phyloP scores from a whole-genome alignment of 208 protist species.

The Acanthamoeba healyi region DNA sequence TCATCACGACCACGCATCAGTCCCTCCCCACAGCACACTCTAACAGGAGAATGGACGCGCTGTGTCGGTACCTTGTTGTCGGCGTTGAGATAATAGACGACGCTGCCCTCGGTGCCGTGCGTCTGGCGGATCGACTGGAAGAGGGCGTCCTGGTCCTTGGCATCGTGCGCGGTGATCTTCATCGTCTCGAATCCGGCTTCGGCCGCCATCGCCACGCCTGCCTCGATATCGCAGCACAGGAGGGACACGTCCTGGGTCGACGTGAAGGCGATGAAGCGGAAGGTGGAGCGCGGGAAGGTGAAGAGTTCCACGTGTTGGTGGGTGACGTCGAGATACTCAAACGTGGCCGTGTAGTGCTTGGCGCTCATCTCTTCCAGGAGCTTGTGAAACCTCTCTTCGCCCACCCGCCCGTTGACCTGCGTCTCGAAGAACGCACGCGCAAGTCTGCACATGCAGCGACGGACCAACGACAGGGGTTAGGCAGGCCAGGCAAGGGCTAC shows the following conservation, averaged over 20 bases:
- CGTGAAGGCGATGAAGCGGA: slow-evolving; percentile 5
- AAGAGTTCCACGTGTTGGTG: slow-evolving; percentile 23
- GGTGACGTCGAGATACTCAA: not conserved
- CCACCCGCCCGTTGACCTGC: not conserved
- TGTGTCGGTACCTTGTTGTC: not conserved
- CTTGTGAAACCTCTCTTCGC: not conserved
- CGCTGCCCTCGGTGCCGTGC: slow-evolving; percentile 40
- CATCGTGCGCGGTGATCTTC: not conserved
- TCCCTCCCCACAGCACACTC: no score
- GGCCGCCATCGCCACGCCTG: not conserved
- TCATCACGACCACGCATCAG: no score
- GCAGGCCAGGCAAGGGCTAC: not conserved
- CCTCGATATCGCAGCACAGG: slow-evolving; percentile 11
- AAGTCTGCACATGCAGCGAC: not conserved
- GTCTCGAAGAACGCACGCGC: slow-evolving; percentile 16
- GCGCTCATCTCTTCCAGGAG: not conserved
- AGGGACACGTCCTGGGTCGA: not conserved
- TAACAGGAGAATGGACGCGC: no score
- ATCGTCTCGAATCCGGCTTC: slow-evolving; percentile 4
- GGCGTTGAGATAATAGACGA: slow-evolving; percentile 13
- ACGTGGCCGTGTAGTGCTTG: slow-evolving; percentile 13
- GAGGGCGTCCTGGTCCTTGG: not conserved
- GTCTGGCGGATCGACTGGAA: not conserved
- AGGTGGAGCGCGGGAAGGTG: not conserved
- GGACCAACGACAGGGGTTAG: not conserved